These are phyloP conservation scores for Fusarium dimerum DNA, from an alignment of 2,329 filamentous ascomycete species.

Conservation along the genomic window DNA sequence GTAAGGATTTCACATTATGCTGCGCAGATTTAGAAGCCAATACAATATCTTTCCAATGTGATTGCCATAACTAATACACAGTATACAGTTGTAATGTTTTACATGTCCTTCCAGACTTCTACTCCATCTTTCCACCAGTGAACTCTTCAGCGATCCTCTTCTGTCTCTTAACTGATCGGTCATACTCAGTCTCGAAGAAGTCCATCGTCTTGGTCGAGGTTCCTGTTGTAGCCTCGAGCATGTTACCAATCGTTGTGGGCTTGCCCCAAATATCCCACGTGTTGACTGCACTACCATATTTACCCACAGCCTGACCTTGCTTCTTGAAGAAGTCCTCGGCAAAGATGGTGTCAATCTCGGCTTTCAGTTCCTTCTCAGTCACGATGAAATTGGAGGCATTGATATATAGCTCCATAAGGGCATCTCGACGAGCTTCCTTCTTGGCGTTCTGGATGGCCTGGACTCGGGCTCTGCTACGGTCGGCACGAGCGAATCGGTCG, in stretches of 20 bases:
- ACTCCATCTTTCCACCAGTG: slow-evolving; percentile 59
- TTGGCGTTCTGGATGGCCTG: slow-evolving; percentile 47
- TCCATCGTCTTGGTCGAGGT: slow-evolving; percentile 40
- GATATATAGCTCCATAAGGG: slow-evolving; percentile 86
- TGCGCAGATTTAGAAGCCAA: neutral
- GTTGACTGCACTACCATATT: slow-evolving; percentile 44
- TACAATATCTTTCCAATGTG: neutral
- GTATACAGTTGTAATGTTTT: neutral
- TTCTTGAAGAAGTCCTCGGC: slow-evolving; percentile 57
- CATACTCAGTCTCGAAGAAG: slow-evolving; percentile 39
- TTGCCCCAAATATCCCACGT: slow-evolving; percentile 53
- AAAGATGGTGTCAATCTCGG: slow-evolving; percentile 76
- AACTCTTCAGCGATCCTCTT: slow-evolving; percentile 60
- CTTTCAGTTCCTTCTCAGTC: slow-evolving; percentile 73
- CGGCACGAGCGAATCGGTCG: slow-evolving; percentile 56
- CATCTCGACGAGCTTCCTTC: slow-evolving; percentile 63
- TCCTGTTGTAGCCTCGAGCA: slow-evolving; percentile 42
- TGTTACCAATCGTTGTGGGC: slow-evolving; percentile 46
- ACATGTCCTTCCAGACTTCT: slow-evolving; percentile 4
- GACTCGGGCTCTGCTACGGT: slow-evolving; percentile 44
- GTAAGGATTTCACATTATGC: neutral
- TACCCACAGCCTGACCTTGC: slow-evolving; percentile 32
- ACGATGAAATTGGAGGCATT: slow-evolving; percentile 87
- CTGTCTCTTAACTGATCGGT: slow-evolving; percentile 52
- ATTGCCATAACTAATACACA: neutral